phyloP scores from a whole-genome alignment of 2,329 filamentous ascomycete genomes.

The Colletotrichum salicis region DNA sequence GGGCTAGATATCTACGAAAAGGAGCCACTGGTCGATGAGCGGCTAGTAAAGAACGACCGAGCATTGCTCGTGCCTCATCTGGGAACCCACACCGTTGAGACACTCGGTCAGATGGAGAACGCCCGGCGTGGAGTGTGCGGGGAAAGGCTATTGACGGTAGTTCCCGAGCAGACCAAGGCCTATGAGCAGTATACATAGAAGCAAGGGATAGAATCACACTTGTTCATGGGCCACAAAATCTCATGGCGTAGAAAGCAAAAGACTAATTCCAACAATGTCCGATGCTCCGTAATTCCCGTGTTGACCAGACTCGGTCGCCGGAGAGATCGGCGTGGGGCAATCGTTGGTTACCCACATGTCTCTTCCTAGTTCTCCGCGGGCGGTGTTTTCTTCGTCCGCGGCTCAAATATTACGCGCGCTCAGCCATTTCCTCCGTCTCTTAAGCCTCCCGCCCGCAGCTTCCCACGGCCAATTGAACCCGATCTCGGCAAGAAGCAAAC shows the following conservation, averaged over 20 bases:
- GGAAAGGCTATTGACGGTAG: constrained; percentile 35
- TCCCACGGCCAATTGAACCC: neutral
- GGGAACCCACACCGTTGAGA: constrained; percentile 73
- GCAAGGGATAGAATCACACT: neutral
- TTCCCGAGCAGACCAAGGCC: constrained; percentile 31
- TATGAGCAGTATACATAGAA: neutral
- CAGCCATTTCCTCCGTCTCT: neutral
- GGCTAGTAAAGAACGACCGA: constrained; percentile 66
- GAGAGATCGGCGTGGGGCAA: neutral
- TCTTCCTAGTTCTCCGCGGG: neutral
- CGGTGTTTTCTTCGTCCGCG: constrained; percentile 17
- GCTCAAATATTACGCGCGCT: constrained; percentile 4
- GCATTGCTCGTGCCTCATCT: constrained; percentile 75
- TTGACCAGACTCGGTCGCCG: neutral
- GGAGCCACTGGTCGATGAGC: constrained; percentile 70
- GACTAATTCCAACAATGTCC: neutral
- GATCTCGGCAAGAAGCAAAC: neutral
- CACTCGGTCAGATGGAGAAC: constrained; percentile 43
- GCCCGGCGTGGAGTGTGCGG: constrained; percentile 37
- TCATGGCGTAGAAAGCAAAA: neutral
- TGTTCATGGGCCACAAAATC: neutral
- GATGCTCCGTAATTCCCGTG: neutral
- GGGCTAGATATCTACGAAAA: constrained; percentile 68
- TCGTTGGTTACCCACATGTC: neutral
- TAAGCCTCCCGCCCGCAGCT: neutral